phyloP scores from a whole-genome alignment of 257 asterid genomes.

The Hygrophila difformis region DNA sequence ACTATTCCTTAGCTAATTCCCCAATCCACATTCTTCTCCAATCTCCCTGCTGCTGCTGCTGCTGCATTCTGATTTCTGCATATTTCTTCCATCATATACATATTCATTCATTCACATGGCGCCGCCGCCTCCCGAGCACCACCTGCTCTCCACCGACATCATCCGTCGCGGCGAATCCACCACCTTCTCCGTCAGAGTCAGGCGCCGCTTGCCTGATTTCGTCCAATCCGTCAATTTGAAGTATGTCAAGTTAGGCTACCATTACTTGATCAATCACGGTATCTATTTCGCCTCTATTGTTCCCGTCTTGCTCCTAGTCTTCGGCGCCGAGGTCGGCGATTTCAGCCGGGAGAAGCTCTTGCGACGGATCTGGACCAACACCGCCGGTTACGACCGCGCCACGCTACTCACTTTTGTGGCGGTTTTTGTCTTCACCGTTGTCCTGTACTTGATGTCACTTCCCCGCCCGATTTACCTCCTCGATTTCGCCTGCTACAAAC shows the following conservation, averaged over 20 bases:
- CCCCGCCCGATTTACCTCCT: constrained; percentile 62
- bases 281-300: constrained; percentile 59
- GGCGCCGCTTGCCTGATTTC: constrained; percentile 74
- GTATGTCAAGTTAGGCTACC: constrained; percentile 84
- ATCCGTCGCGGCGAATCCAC: constrained; percentile 79
- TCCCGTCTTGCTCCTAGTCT: constrained; percentile 58
- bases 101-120: constrained; percentile 21
- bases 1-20: no score
- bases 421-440: constrained; percentile 48
- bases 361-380: constrained; percentile 68
- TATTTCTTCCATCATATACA: no score
- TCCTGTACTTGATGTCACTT: constrained; percentile 57
- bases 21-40: no score
- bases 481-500: constrained; percentile 89
- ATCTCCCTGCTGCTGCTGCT: no score
- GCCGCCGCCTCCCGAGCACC: constrained; percentile 47
- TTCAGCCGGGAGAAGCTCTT: constrained; percentile 69
- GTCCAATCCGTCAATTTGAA: constrained; percentile 84
- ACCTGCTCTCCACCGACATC: constrained; percentile 73
- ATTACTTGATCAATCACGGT: constrained; percentile 69
- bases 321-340: constrained; percentile 80
- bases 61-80: no score
- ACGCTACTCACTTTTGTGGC: constrained; percentile 45
- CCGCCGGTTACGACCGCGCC: constrained; percentile 58
- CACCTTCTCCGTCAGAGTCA: constrained; percentile 75